Base-by-base conservation (phyloP, 2,329 filamentous ascomycete genomes). In the Trichoderma hamatum region DNA sequence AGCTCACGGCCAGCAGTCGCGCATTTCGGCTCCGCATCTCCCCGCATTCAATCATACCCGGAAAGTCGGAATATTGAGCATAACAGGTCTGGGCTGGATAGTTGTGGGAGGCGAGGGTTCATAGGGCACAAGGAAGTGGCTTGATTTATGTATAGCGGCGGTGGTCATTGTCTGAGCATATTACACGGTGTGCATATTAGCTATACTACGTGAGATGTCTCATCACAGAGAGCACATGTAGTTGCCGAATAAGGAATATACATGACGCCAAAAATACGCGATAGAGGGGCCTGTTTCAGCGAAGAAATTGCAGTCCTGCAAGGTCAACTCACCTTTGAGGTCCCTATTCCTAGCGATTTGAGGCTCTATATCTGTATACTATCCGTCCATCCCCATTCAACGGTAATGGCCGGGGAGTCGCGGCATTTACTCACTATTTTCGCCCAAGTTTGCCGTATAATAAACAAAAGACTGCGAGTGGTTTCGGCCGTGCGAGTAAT, bases 21-120 rank as follows among this genome's bases (percentile, higher is more conserved):
- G 21, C 52, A 26, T 36, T 63, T 69, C 67, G 67, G 67, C 67
- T 69, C 67, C 67, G 67, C 67, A 69, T 64, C 67, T 69, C 67
- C 67, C 67, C 67, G 67, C 67, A 69, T 61, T 55, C 46, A 52
- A 24, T 54, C 24, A 52, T 58, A 56, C 28, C 64, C 64, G 54
- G 49, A 56, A 51, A 51, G 52, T 67, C 64, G 64, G 64, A 51
- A 59, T 43, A 7, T 67, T 59, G 54, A 14, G 21, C 32, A 39
- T 67, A 39, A 7, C 39, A n/a, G 51, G 52, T 24, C 30, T 58
- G 52, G 28, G 26, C 19, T 32, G 28, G 14, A 30, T 11, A 9
- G 11, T 34, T 32, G 54, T 21, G 54, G 28, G 54, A 56, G 54
- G 19, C 21, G 52, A 16, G 54, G 5, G 39, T 7, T n/a, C 19